Evolutionary conservation across 495 filamentous ascomycete genomes (phyloP).

Genomic region (Penicillium diatomitis): DNA sequence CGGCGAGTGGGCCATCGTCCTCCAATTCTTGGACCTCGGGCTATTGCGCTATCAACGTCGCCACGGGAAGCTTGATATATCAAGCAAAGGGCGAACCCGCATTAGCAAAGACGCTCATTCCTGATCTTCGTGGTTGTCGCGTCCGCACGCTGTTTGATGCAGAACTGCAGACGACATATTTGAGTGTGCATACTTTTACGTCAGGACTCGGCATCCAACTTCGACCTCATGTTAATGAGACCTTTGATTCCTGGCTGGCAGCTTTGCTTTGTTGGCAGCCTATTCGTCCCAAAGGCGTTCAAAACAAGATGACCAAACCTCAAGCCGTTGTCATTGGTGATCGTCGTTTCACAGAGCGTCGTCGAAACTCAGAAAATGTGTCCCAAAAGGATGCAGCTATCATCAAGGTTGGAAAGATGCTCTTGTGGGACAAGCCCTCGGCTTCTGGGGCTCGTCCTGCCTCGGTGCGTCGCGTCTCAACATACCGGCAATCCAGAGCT

Average conservation of each 20-base stretch:
- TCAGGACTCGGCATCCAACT: constrained; percentile 64
- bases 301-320: constrained; percentile 64
- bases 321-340: constrained; percentile 45
- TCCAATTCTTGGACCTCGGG: constrained; percentile 45
- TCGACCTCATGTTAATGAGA: constrained; percentile 60
- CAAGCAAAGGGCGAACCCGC: constrained; percentile 48
- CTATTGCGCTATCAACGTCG: constrained; percentile 49
- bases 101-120: constrained; percentile 53
- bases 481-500: constrained; percentile 46
- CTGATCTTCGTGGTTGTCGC: constrained; percentile 80
- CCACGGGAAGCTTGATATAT: constrained; percentile 46
- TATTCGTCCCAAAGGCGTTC: constrained; percentile 63
- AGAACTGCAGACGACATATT: constrained; percentile 59
- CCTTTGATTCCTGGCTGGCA: constrained; percentile 87
- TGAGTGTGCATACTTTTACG: constrained; percentile 68
- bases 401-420: constrained; percentile 94
- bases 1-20: constrained; percentile 42
- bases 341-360: constrained; percentile 41
- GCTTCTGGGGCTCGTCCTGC: constrained; percentile 33
- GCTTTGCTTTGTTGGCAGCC: constrained; percentile 93
- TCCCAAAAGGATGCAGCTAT: constrained; percentile 71
- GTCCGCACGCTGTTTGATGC: constrained; percentile 58
- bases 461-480: constrained; percentile 36
- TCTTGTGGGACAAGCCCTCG: constrained; percentile 66
- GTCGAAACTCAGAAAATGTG: constrained; percentile 54